Conservation (phyloP, 2,329 filamentous ascomycete species). For the Aspergillus jensenii region DNA sequence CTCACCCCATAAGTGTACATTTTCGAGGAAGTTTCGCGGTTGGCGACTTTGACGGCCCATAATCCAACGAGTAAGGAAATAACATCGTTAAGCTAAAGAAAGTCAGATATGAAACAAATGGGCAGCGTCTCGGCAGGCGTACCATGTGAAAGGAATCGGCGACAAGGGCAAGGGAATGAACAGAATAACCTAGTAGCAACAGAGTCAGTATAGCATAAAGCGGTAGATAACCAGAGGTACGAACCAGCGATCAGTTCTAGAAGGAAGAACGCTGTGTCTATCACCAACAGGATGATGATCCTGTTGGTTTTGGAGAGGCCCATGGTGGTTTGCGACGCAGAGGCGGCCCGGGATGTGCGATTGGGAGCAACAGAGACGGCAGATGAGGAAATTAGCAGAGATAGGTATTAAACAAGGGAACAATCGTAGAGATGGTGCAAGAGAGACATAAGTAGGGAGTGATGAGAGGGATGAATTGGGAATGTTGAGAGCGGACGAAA, state of each 20-base stretch:
- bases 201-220: conserved; percentile 14
- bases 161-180: conserved; percentile 88
- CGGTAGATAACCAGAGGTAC: conserved; percentile 18
- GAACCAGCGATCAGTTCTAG: conserved; percentile 76
- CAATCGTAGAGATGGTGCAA: neutral
- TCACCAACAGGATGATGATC: conserved; percentile 88
- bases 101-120: neutral
- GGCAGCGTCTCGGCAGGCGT: conserved; percentile 26
- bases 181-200: conserved; percentile 63
- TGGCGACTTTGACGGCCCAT: conserved; percentile 91
- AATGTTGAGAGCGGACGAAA: neutral
- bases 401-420: neutral
- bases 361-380: neutral
- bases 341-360: conserved; percentile 17
- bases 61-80: conserved; percentile 88
- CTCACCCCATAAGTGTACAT: conserved; percentile 92
- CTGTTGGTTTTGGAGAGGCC: conserved; percentile 88
- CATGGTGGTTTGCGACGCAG: conserved; percentile 54
- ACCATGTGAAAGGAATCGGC: conserved; percentile 99
- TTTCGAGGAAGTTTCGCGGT: conserved; percentile 75
- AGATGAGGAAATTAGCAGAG: neutral
- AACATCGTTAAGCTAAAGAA: conserved; percentile 84
- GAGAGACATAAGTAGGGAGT: conserved; percentile 27
- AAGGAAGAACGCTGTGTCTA: conserved; percentile 87
- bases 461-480: neutral